Evolutionary conservation across 192 early-diverging fungal species (phyloP).

Genomic region (Fimicolochytrium jonesii): DNA sequence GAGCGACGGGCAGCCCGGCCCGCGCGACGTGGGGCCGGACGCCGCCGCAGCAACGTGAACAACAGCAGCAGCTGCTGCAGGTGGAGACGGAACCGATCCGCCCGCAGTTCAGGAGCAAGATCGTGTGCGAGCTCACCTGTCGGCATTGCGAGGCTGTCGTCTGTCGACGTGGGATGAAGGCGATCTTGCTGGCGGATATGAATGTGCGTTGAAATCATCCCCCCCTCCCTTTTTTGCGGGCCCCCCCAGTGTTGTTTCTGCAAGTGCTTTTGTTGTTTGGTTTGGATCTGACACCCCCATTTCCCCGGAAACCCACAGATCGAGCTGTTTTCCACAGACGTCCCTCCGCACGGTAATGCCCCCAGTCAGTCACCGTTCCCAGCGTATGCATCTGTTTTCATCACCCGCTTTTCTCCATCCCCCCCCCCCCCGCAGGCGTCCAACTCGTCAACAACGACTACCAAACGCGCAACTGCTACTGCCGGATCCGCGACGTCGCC

Average conservation of each 20-base stretch:
- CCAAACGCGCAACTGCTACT: constrained; percentile 69
- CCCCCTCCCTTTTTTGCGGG: background rate
- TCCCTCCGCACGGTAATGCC: constrained; percentile 55
- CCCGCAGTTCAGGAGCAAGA: constrained; percentile 23
- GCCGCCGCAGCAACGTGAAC: background rate
- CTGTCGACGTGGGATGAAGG: constrained; percentile 77
- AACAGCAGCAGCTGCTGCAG: background rate
- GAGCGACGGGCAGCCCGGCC: background rate
- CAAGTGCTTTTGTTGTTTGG: too few species aligned
- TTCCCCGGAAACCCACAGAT: constrained; percentile 29
- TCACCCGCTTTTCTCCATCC: background rate
- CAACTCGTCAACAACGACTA: constrained; percentile 80
- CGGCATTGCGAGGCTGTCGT: constrained; percentile 34
- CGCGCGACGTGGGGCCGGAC: background rate
- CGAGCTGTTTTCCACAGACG: constrained; percentile 73
- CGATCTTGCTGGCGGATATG: constrained; percentile 68
- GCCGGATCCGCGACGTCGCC: constrained; percentile 73
- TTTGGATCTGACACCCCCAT: too few species aligned
- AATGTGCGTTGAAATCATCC: background rate
- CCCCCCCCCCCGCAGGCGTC: constrained; percentile 33
- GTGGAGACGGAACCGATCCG: constrained; percentile 1
- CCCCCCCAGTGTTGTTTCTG: background rate
- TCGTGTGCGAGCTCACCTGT: constrained; percentile 19
- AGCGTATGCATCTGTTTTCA: background rate
- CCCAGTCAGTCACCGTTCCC: background rate